Conservation (phyloP, 2,329 filamentous ascomycete genomes). For the Chaetoscypha palmicola region DNA sequence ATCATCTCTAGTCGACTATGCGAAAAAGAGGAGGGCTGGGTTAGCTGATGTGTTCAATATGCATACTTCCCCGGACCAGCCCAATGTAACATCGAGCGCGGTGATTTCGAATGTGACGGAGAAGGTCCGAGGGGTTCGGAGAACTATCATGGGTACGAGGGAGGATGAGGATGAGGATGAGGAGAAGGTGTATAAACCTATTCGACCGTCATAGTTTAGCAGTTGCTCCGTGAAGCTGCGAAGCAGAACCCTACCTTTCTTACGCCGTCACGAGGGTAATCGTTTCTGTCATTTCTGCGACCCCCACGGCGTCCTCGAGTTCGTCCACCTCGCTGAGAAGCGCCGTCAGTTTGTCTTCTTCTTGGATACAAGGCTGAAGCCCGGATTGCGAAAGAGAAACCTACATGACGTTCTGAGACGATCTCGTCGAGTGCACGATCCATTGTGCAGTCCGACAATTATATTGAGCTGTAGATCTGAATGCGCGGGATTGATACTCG, state of each 20-base stretch:
- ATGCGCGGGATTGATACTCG: no score
- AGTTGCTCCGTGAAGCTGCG: no score
- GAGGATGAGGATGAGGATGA: constrained; percentile 29
- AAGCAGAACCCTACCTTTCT: constrained; percentile 64
- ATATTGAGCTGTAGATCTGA: no score
- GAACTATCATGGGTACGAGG: constrained; percentile 18
- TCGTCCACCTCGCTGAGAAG: constrained; percentile 25
- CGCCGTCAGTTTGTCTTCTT: constrained; percentile 12
- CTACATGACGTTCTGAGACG: constrained; percentile 53
- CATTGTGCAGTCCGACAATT: no score
- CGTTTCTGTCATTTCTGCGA: constrained; percentile 31
- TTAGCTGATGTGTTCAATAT: constrained; percentile 41
- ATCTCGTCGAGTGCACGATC: constrained; percentile 60
- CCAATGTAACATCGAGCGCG: constrained; percentile 28
- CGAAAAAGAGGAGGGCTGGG: constrained; percentile 36
- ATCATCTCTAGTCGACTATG: constrained; percentile 55
- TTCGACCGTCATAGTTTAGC: constrained; percentile 12
- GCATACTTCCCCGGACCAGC: constrained; percentile 31
- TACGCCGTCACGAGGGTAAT: constrained; percentile 72
- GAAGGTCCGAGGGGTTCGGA: constrained; percentile 31
- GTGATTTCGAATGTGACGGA: constrained; percentile 21
- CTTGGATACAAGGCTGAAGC: constrained; percentile 23
- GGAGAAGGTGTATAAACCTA: constrained; percentile 33
- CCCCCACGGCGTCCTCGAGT: constrained; percentile 28
- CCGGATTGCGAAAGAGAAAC: constrained; percentile 19